Base-by-base conservation (phyloP, 768 basidiomycete species). In the Cystofilobasidium ferigula region DNA sequence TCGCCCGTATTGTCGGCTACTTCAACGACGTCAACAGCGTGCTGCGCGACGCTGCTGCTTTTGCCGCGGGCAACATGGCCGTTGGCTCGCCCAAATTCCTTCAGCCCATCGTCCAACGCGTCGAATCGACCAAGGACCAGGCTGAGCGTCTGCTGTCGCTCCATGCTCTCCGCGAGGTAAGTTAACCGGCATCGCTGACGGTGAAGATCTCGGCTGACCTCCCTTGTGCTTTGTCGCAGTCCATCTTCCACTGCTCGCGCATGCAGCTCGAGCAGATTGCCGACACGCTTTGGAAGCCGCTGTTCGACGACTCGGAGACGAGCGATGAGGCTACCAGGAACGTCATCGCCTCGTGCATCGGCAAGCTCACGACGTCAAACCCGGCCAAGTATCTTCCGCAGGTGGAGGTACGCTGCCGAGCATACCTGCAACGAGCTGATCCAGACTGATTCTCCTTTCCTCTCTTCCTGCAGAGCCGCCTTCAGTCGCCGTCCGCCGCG, bases 341-440 rank as follows among this genome's bases (percentile, higher is more conserved):
- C 73, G 89, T 97, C 42, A 90, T 93, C 30, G 92, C 95, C 54
- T 93, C 94, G 3, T 97, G 93, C 74, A 82, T 99, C 22, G 95
- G 95, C 38, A 95, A 97, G 76, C 80, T 99, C 35, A 93, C 92
- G 0, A 89, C 88, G 0, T 88, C 89, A 0, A 87, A 92, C 64
- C 92, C 95, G 5, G 84, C 86, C 0, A 85, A 85, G 71, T 99
- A 94, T 75, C 80, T 98, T 22, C 89, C 91, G 2, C 89, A 95
- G 72, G 83, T 99, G 13, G 92, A 97, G 72, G 88, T 88, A 73
- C 69, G 83, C 77, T 35, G 32, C 32, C 32, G 30, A 18, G 58
- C 26, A 67, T 36, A 28, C 1, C 36, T 51, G 13, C 22, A 14
- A n/a, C 48, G 48, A 14, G 48, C 10, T 9, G 48, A 51, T 14